Base-by-base conservation (phyloP, 352 stramenopile species). In the Globisporangium abappressorium region DNA sequence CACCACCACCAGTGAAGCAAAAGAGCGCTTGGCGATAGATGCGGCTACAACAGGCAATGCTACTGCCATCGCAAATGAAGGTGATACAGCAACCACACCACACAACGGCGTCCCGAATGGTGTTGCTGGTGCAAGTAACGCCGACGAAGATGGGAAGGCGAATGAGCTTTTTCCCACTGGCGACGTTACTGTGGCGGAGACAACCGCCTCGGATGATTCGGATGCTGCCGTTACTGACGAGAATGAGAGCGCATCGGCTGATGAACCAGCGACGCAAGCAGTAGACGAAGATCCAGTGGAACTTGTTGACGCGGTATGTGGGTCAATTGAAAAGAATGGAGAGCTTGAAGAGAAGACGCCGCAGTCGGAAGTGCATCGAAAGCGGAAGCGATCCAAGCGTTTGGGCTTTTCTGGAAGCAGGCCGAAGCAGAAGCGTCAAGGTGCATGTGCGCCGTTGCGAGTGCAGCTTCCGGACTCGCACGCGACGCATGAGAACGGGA, bases 361-460 rank as follows among this genome's bases (percentile, higher is more conserved):
- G 0, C 54, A 62, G 28, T 26, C n/a, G 12, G 57, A 61, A 2
- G 49, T 43, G 12, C 70, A 59, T 18, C 70, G 70, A 33, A 82
- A 74, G 58, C 74, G 81, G 49, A 87, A 83, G 36, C 81, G 81
- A 15, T 76, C 66, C 46, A 89, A 83, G 60, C 81, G 75, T 63
- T 57, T 77, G 26, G 76, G 56, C 38, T 86, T 72, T 64, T 77
- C 74, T 14, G 65, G 41, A 30, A 75, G 51, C 14, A 47, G 30
- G 15, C 73, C 60, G 7, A 75, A 74, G 26, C 56, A 69, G 24
- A 70, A 64, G 47, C 70, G 22, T 18, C 64, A 70, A 8, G 41
- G 57, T 2, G 49, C 33, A 0, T 79, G 68, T 12, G 57, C 59
- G 47, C 43, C 57, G 36, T 34, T 69, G 59, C 71, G 81, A n/a